Percentiles rank a stretch among this genome's conserved stretches.
Evolutionary conservation across 805 yeast genomes (phyloP).

Genomic region (Groenewaldozyma tartarivorans): DNA sequence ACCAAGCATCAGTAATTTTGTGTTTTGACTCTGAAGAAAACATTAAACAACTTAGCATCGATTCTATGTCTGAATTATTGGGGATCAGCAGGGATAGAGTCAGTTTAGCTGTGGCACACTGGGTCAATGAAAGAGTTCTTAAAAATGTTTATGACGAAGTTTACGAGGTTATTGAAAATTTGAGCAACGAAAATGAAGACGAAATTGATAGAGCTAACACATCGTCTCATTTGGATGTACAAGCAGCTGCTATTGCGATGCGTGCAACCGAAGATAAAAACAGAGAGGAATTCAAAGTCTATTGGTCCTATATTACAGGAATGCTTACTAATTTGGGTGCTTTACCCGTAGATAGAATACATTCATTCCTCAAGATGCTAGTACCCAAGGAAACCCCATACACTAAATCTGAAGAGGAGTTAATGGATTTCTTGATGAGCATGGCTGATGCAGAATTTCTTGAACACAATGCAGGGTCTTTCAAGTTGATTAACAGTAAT

Average conservation of each 20-base stretch:
- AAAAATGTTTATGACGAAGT: constrained; percentile 8
- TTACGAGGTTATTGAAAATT: not conserved
- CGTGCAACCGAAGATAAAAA: not conserved
- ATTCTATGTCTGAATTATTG: constrained; percentile 29
- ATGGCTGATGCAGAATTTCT: constrained; percentile 39
- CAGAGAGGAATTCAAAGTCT: constrained; percentile 28
- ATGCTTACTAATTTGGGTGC: constrained; percentile 51
- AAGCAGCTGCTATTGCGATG: constrained; percentile 16
- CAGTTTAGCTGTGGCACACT: constrained; percentile 38
- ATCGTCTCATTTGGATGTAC: constrained; percentile 16
- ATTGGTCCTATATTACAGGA: constrained; percentile 43
- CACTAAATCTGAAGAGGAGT: constrained; percentile 31
- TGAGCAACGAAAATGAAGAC: constrained; percentile 11
- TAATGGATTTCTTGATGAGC: constrained; percentile 33
- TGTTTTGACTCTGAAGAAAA: constrained; percentile 32
- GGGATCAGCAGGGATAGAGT: constrained; percentile 37
- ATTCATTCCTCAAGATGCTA: constrained; percentile 44
- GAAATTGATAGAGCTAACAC: constrained; percentile 3
- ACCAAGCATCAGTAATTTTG: constrained; percentile 54
- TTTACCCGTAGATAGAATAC: constrained; percentile 40
- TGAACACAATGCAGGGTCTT: constrained; percentile 28
- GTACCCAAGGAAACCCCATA: constrained; percentile 43
- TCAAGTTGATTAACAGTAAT: constrained; percentile 23
- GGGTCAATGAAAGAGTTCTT: constrained; percentile 57
- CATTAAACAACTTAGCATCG: constrained; percentile 17